A percentile compares a stretch with the other conserved stretches of the same genome.
Evolutionary conservation across 2,329 filamentous ascomycete genomes (phyloP).

Genomic region (Dendryphion nanum): DNA sequence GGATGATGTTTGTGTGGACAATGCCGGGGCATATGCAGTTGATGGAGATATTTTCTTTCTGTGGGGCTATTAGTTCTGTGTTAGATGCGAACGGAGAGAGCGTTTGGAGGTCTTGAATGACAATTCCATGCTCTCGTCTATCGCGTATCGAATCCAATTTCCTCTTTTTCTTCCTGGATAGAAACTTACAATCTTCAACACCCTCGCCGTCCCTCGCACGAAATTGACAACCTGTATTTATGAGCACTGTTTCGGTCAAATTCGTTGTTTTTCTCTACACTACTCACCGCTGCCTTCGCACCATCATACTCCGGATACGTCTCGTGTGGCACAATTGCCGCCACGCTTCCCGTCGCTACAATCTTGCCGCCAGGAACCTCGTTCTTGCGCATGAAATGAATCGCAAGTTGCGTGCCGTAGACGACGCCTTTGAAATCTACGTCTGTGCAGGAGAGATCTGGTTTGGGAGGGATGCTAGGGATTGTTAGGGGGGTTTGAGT

Average conservation of each 20-base stretch:
- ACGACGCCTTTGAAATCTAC: slow-evolving; percentile 54
- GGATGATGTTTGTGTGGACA: slow-evolving; percentile 42
- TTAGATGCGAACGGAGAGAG: too few relatives aligned
- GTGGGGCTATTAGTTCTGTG: slow-evolving; percentile 1
- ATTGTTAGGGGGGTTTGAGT: too few relatives aligned
- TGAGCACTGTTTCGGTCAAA: not conserved
- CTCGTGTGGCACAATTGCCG: slow-evolving; percentile 45
- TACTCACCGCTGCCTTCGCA: slow-evolving; percentile 48
- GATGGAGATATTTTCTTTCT: slow-evolving; percentile 51
- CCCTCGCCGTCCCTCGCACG: slow-evolving; percentile 18
- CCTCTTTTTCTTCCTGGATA: too few relatives aligned
- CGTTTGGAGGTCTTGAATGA: too few relatives aligned
- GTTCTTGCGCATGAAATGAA: slow-evolving; percentile 56
- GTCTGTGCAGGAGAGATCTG: slow-evolving; percentile 48
- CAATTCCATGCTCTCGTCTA: too few relatives aligned
- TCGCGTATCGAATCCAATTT: too few relatives aligned
- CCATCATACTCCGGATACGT: slow-evolving; percentile 52
- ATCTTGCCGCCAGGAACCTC: slow-evolving; percentile 44
- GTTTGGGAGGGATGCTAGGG: slow-evolving; percentile 46
- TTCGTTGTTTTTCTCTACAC: not conserved
- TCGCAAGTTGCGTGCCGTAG: slow-evolving; percentile 51
- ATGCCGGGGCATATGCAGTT: slow-evolving; percentile 53
- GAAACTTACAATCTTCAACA: slow-evolving; percentile 18
- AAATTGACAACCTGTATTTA: slow-evolving; percentile 17
- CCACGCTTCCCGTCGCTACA: slow-evolving; percentile 46